Percentiles rank a stretch among this genome's conserved stretches.
phyloP scores from a whole-genome alignment of 768 basidiomycete species.

The Lactifluus echinatus region DNA sequence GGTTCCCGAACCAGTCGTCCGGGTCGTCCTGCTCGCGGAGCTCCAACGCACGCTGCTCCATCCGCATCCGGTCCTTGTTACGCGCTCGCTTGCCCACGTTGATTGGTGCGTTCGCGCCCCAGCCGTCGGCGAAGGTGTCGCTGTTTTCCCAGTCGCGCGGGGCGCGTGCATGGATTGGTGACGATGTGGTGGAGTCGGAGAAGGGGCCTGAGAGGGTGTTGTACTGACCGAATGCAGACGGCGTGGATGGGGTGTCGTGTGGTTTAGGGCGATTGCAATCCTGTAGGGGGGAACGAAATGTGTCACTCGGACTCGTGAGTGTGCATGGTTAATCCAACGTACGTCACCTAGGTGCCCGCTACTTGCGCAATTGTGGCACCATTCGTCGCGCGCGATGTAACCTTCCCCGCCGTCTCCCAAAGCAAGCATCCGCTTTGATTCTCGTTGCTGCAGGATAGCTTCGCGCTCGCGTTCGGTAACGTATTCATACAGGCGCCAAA shows the following conservation, averaged over 20 bases:
- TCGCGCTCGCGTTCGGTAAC: constrained; percentile 45
- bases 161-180: constrained; percentile 24
- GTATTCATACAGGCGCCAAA: constrained; percentile 77
- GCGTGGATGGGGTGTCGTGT: constrained; percentile 38
- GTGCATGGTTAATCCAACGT: constrained; percentile 27
- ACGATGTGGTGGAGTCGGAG: constrained; percentile 25
- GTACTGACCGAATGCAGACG: constrained; percentile 59
- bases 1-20: constrained; percentile 59
- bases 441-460: constrained; percentile 37
- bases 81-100: constrained; percentile 61
- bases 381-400: constrained; percentile 62
- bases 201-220: constrained; percentile 63
- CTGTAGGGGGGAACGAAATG: constrained; percentile 29
- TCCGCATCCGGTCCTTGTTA: constrained; percentile 47
- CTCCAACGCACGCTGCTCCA: constrained; percentile 43
- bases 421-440: constrained; percentile 38
- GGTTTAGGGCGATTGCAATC: constrained; percentile 44
- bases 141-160: constrained; percentile 38
- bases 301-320: neutral
- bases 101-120: constrained; percentile 40
- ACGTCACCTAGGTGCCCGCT: constrained; percentile 76
- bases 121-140: constrained; percentile 35
- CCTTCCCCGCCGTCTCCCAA: constrained; percentile 72
- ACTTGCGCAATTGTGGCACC: constrained; percentile 77
- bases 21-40: constrained; percentile 41